Evolutionary conservation across 176 grass and related monocot genomes (phyloP).

Genomic region (Oryza meyeriana): DNA sequence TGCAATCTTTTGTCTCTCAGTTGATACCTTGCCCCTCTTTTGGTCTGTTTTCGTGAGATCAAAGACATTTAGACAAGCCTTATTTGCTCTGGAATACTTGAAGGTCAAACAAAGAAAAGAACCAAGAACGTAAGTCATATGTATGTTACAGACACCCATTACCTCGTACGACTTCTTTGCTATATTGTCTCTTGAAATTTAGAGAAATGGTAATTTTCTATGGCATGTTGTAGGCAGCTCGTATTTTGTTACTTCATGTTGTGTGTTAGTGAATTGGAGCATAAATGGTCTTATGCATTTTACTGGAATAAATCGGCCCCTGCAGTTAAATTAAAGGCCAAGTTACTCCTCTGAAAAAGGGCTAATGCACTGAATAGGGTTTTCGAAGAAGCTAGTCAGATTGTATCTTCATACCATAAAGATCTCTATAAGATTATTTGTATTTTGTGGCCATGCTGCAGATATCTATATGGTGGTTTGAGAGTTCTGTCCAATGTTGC

Average conservation of each 20-base stretch:
- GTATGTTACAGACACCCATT: background rate
- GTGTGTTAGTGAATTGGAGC: background rate
- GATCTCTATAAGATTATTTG: background rate
- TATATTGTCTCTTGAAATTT: background rate
- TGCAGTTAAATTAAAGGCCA: background rate
- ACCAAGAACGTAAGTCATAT: background rate
- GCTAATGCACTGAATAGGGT: background rate
- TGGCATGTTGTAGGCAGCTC: background rate
- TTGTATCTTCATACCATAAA: conserved; percentile 10
- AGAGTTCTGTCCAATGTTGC: background rate
- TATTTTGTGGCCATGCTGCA: background rate
- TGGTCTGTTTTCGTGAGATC: background rate
- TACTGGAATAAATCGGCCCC: background rate
- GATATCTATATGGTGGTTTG: background rate
- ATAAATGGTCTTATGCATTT: background rate
- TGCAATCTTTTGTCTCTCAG: conserved; percentile 2
- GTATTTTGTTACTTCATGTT: background rate
- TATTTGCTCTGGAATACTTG: background rate
- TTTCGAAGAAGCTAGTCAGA: background rate
- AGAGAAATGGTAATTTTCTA: background rate
- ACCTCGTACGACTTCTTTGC: background rate
- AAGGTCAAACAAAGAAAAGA: background rate
- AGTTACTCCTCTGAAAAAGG: background rate
- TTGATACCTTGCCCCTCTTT: background rate
- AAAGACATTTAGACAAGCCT: background rate